Evolutionary conservation across 176 grass and related monocot genomes (phyloP).

Genomic region (Sorghum bicolor): Sorghum_bicolor_NCBIv3 NC_012879.2:50933001-50933500

Average conservation of each 20-base stretch:
- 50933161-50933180: background rate
- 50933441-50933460: conserved; percentile 75
- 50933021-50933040: conserved; percentile 95
- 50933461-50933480: conserved; percentile 86
- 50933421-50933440: conserved; percentile 63
- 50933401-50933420: conserved; percentile 78
- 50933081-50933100: conserved; percentile 69
- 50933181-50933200: conserved; percentile 64
- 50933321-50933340: conserved; percentile 78
- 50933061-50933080: conserved; percentile 62
- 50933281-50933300: conserved; percentile 59
- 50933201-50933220: conserved; percentile 56
- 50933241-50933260: conserved; percentile 47
- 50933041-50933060: conserved; percentile 72
- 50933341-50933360: conserved; percentile 92
- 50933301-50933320: conserved; percentile 95
- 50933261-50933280: conserved; percentile 61
- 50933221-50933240: conserved; percentile 97
- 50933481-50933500: conserved; percentile 91
- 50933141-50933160: background rate
- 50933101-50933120: conserved; percentile 36
- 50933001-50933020: conserved; percentile 95
- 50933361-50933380: conserved; percentile 43
- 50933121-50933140: background rate
- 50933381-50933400: conserved; percentile 51